phyloP scores from a whole-genome alignment of 495 filamentous ascomycete species.

The Penicillium flavigenum region DNA sequence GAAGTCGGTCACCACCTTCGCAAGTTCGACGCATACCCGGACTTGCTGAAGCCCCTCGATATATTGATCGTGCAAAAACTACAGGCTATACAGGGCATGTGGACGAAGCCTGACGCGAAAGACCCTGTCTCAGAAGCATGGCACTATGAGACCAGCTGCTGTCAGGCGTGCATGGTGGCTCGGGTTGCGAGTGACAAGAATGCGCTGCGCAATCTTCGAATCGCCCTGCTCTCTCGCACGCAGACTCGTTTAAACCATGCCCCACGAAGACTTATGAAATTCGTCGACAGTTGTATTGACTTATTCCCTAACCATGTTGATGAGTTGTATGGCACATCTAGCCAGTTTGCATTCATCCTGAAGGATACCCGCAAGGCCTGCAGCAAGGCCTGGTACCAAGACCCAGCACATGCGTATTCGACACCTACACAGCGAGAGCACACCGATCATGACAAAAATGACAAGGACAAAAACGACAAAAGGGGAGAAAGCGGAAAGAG shows the following conservation, averaged over 20 bases:
- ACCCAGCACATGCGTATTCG: not conserved
- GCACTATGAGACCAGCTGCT: conserved; percentile 34
- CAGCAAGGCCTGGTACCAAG: conserved; percentile 13
- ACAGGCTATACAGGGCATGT: conserved; percentile 33
- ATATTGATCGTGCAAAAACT: conserved; percentile 17
- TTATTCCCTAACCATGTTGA: conserved; percentile 12
- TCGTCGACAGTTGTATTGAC: conserved; percentile 31
- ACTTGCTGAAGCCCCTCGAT: conserved; percentile 15
- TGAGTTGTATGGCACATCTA: conserved; percentile 12
- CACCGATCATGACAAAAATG: not conserved
- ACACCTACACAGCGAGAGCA: not conserved
- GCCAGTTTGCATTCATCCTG: conserved; percentile 21
- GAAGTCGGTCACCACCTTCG: conserved; percentile 29
- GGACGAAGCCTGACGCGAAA: conserved; percentile 19
- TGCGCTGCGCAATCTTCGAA: conserved; percentile 29
- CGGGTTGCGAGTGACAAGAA: conserved; percentile 28
- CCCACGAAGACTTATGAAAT: conserved; percentile 23
- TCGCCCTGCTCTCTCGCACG: conserved; percentile 34
- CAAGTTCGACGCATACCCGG: conserved; percentile 25
- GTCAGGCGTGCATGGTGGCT: conserved; percentile 45
- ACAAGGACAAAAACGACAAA: not conserved
- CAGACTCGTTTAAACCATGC: conserved; percentile 23
- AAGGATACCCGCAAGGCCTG: conserved; percentile 31
- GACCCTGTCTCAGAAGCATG: conserved; percentile 8
- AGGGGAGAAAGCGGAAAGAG: not conserved